phyloP scores from a whole-genome alignment of 768 basidiomycete genomes.

The Lentinula sp. region DNA sequence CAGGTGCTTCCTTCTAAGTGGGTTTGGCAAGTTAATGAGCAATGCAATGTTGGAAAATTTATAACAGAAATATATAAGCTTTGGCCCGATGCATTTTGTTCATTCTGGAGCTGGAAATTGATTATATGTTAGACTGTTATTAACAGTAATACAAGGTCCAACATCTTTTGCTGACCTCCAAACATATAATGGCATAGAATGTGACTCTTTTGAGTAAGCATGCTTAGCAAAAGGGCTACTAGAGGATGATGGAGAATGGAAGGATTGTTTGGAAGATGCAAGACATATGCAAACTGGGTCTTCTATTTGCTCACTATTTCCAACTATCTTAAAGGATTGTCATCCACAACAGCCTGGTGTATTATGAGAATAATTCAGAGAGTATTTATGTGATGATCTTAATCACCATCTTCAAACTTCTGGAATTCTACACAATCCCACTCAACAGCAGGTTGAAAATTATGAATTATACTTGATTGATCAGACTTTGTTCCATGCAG shows the following conservation, averaged over 20 bases:
- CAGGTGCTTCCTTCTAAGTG: too few species aligned
- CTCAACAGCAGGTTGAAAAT: slow-evolving; percentile 16
- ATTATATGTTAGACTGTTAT: slow-evolving; percentile 33
- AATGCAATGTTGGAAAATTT: too few species aligned
- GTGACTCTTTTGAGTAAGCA: background rate
- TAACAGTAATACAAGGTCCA: slow-evolving; percentile 30
- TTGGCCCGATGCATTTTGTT: slow-evolving; percentile 21
- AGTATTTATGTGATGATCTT: slow-evolving; percentile 38
- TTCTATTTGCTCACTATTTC: background rate
- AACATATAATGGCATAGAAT: background rate
- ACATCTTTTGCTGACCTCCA: slow-evolving; percentile 16
- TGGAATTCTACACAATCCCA: background rate
- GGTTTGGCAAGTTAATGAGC: too few species aligned
- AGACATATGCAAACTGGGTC: slow-evolving; percentile 29
- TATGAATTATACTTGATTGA: slow-evolving; percentile 33
- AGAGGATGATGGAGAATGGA: slow-evolving; percentile 2
- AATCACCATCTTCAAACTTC: slow-evolving; percentile 24
- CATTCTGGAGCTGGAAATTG: slow-evolving; percentile 20
- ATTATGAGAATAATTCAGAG: slow-evolving; percentile 32
- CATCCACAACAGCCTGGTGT: slow-evolving; percentile 16
- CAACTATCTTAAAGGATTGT: background rate
- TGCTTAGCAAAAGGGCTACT: background rate
- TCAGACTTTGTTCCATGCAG: slow-evolving; percentile 17
- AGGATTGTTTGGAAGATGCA: slow-evolving; percentile 26
- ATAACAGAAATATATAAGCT: too few species aligned